Evolutionary conservation across 2,329 filamentous ascomycete genomes (phyloP).

Genomic region (Zasmidium citrigriseum): DNA sequence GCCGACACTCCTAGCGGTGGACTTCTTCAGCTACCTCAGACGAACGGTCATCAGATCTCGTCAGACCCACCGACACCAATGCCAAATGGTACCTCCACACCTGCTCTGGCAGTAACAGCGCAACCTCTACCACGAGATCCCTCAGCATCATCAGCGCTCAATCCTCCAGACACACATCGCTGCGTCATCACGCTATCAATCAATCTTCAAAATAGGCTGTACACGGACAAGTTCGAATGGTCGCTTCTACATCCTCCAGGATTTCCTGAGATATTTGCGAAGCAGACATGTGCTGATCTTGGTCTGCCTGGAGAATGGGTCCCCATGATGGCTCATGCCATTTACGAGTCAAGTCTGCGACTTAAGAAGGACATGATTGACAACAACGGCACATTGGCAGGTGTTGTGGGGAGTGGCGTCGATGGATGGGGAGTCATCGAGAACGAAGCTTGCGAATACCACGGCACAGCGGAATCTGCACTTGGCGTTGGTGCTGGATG

Average conservation of each 20-base stretch:
- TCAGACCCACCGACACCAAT: constrained; percentile 49
- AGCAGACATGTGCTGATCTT: constrained; percentile 87
- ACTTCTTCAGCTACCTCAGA: constrained; percentile 47
- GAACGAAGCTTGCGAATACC: constrained; percentile 76
- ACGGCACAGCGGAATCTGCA: constrained; percentile 37
- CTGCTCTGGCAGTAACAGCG: constrained; percentile 69
- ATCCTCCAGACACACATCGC: constrained; percentile 91
- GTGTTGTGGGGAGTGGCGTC: constrained; percentile 72
- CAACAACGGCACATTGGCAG: constrained; percentile 61
- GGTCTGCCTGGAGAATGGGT: constrained; percentile 92
- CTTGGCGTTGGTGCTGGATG: constrained; percentile 78
- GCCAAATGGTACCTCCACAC: constrained; percentile 43
- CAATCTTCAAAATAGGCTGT: constrained; percentile 86
- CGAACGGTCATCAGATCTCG: constrained; percentile 47
- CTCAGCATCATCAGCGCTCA: constrained; percentile 60
- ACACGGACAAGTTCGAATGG: constrained; percentile 98
- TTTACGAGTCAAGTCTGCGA: constrained; percentile 90
- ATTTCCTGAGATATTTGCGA: constrained; percentile 88
- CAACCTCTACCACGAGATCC: constrained; percentile 52
- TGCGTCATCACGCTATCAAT: constrained; percentile 90
- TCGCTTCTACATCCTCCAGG: constrained; percentile 89
- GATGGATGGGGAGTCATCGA: constrained; percentile 73
- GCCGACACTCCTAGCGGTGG: constrained; percentile 29
- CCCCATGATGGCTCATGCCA: constrained; percentile 89
- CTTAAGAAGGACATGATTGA: constrained; percentile 97